Evolutionary conservation across 2,329 filamentous ascomycete genomes (phyloP).

Genomic region (Acrodontium crateriforme): DNA sequence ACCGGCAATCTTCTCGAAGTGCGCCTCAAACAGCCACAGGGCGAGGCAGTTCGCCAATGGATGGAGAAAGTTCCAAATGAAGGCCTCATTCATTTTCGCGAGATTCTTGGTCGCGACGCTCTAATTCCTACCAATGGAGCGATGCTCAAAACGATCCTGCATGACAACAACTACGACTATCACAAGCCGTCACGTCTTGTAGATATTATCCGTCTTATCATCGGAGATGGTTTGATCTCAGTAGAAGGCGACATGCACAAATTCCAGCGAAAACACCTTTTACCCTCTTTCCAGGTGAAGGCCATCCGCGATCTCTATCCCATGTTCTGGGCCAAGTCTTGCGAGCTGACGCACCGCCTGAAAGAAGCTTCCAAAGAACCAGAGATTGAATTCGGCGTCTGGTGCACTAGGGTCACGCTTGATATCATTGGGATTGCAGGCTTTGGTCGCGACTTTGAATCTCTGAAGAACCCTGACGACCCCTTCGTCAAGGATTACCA

Average conservation of each 20-base stretch:
- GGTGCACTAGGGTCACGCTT: slow-evolving; percentile 34
- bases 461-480: slow-evolving; percentile 31
- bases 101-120: slow-evolving; percentile 28
- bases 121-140: slow-evolving; percentile 27
- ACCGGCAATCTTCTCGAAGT: slow-evolving; percentile 16
- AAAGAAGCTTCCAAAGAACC: not conserved
- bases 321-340: slow-evolving; percentile 2
- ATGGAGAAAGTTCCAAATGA: slow-evolving; percentile 37
- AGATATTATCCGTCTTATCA: not conserved
- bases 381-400: slow-evolving; percentile 23
- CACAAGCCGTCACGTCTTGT: slow-evolving; percentile 19
- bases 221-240: slow-evolving; percentile 1
- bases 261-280: slow-evolving; percentile 1
- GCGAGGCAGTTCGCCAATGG: slow-evolving; percentile 30
- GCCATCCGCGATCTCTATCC: slow-evolving; percentile 1
- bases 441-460: slow-evolving; percentile 39
- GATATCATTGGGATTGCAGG: slow-evolving; percentile 40
- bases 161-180: slow-evolving; percentile 29
- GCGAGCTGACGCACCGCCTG: not conserved
- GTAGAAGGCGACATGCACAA: slow-evolving; percentile 1
- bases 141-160: slow-evolving; percentile 28
- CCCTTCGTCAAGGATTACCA: slow-evolving; percentile 34
- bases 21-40: slow-evolving; percentile 16
- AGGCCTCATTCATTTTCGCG: slow-evolving; percentile 35
- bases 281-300: slow-evolving; percentile 1